phyloP scores from a whole-genome alignment of 768 basidiomycete genomes.

The Suillus brevipes region DNA sequence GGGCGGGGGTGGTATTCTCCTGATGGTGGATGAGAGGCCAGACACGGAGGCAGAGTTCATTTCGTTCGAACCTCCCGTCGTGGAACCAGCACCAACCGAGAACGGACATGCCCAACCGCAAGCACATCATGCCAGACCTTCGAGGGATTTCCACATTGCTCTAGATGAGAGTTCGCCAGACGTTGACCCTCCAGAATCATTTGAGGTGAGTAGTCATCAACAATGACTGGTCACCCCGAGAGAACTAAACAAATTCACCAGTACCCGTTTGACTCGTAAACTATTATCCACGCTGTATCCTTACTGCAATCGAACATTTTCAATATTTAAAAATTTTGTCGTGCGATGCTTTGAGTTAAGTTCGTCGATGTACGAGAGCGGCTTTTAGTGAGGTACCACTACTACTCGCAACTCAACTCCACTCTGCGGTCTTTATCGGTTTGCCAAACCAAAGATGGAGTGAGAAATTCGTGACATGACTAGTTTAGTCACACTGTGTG shows the following conservation, averaged over 20 bases:
- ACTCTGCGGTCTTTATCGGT: background rate
- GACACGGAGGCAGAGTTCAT: slow-evolving; percentile 76
- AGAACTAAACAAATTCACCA: slow-evolving; percentile 32
- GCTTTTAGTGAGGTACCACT: background rate
- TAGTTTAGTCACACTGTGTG: slow-evolving; percentile 21
- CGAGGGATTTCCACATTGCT: slow-evolving; percentile 54
- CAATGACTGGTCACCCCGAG: background rate
- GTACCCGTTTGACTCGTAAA: slow-evolving; percentile 74
- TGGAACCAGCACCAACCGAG: slow-evolving; percentile 29
- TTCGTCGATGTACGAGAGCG: background rate
- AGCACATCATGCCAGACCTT: slow-evolving; percentile 18
- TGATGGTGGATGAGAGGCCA: slow-evolving; percentile 74
- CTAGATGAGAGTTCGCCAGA: slow-evolving; percentile 73
- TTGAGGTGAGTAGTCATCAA: slow-evolving; percentile 63
- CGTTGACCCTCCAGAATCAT: slow-evolving; percentile 72
- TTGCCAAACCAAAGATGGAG: background rate
- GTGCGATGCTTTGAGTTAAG: slow-evolving; percentile 6
- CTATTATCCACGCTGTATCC: slow-evolving; percentile 10
- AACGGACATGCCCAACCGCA: slow-evolving; percentile 33
- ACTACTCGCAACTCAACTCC: background rate
- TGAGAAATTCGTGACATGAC: slow-evolving; percentile 16
- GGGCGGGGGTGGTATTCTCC: slow-evolving; percentile 85
- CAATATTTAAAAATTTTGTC: background rate
- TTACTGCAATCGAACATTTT: slow-evolving; percentile 9
- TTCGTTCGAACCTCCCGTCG: slow-evolving; percentile 52